phyloP scores from a whole-genome alignment of 768 basidiomycete species.

The Naganishia antarctica region DNA sequence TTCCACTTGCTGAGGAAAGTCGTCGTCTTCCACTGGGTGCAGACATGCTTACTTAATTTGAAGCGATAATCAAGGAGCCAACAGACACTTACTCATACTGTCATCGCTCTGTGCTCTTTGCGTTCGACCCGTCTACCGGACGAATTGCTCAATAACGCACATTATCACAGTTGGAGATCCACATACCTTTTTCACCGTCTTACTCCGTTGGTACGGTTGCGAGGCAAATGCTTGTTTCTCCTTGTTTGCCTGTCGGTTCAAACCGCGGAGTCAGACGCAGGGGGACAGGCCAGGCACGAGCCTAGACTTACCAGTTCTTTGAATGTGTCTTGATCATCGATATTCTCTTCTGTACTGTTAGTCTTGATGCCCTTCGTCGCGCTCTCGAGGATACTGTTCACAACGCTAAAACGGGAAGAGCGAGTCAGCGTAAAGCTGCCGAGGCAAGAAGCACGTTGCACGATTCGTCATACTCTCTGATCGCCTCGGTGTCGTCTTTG shows the following conservation, averaged over 20 bases:
- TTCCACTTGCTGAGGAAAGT: slow-evolving; percentile 16
- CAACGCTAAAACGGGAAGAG: slow-evolving; percentile 45
- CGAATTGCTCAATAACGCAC: not conserved
- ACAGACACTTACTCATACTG: slow-evolving; percentile 44
- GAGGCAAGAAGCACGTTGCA: not conserved
- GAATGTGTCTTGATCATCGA: slow-evolving; percentile 48
- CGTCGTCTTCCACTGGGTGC: slow-evolving; percentile 23
- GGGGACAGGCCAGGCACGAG: not conserved
- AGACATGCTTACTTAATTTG: too few relatives aligned
- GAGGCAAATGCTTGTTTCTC: slow-evolving; percentile 26
- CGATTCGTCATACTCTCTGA: slow-evolving; percentile 63
- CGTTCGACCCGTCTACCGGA: slow-evolving; percentile 1
- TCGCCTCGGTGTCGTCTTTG: slow-evolving; percentile 93
- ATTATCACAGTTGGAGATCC: not conserved
- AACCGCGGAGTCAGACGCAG: slow-evolving; percentile 30
- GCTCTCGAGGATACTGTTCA: slow-evolving; percentile 47
- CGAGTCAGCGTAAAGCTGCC: not conserved
- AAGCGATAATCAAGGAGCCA: not conserved
- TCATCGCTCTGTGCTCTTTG: slow-evolving; percentile 40
- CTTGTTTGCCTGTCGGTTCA: slow-evolving; percentile 34
- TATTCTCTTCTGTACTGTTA: slow-evolving; percentile 33
- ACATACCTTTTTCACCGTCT: slow-evolving; percentile 47
- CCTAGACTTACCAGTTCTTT: slow-evolving; percentile 43
- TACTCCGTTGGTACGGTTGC: slow-evolving; percentile 35
- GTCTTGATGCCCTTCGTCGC: slow-evolving; percentile 35